Evolutionary conservation across 2,329 filamentous ascomycete species (phyloP).

Genomic region (Chrysosporium keratinophilum): DNA sequence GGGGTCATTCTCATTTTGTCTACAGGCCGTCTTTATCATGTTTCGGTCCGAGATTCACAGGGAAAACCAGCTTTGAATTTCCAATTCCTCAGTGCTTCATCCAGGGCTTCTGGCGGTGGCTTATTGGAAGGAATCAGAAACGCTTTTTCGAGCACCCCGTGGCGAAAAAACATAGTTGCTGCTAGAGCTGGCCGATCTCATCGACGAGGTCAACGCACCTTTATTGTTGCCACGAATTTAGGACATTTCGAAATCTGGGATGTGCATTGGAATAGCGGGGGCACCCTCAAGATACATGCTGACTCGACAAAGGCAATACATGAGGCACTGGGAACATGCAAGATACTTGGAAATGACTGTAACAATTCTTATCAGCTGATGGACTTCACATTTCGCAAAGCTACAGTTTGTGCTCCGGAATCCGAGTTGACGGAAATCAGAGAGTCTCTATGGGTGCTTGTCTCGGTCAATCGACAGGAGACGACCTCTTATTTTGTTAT

Average conservation of each 20-base stretch:
- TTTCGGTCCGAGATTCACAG: constrained; percentile 76
- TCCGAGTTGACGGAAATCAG: constrained; percentile 41
- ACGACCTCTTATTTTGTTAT: constrained; percentile 60
- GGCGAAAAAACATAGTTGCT: constrained; percentile 68
- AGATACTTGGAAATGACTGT: constrained; percentile 41
- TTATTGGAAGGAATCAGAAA: constrained; percentile 74
- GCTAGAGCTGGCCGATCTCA: constrained; percentile 62
- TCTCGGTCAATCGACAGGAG: constrained; percentile 45
- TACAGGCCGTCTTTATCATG: constrained; percentile 73
- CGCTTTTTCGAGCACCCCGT: constrained; percentile 58
- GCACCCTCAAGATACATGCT: constrained; percentile 60
- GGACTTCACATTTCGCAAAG: constrained; percentile 57
- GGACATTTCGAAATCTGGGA: constrained; percentile 78
- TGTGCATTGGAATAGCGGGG: constrained; percentile 75
- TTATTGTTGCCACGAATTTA: constrained; percentile 67
- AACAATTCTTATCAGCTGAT: constrained; percentile 59
- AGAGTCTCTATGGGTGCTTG: constrained; percentile 50
- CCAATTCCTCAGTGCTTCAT: constrained; percentile 59
- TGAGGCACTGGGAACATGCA: constrained; percentile 48
- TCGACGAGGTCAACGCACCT: constrained; percentile 70
- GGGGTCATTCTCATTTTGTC: constrained; percentile 80
- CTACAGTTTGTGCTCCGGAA: constrained; percentile 35
- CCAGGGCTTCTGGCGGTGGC: constrained; percentile 48
- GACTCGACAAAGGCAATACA: constrained; percentile 59
- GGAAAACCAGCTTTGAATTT: constrained; percentile 72